Conservation (phyloP, 441 rosid genomes). For the Arabidopsis lyrata region DNA sequence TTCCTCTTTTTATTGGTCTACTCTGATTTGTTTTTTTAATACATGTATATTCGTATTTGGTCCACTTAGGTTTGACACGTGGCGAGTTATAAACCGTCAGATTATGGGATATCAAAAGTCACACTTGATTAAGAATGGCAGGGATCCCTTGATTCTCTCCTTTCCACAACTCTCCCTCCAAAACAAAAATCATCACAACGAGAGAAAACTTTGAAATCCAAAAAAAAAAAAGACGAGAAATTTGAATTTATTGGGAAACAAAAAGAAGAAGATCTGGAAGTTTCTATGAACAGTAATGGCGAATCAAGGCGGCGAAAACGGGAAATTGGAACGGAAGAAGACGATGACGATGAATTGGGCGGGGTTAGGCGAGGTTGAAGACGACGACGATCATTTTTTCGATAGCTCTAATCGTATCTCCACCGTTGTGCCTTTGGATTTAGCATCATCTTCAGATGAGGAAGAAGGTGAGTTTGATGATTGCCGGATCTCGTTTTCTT, state of each 20-base stretch:
- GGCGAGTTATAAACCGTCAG: slow-evolving; percentile 19
- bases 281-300: slow-evolving; percentile 48
- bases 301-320: slow-evolving; percentile 24
- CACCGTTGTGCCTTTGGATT: slow-evolving; percentile 51
- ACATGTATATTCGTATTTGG: too few relatives aligned
- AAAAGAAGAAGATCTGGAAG: neutral
- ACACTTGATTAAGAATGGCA: slow-evolving; percentile 15
- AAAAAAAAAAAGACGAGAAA: neutral
- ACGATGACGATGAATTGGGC: slow-evolving; percentile 84
- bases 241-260: neutral
- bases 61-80: slow-evolving; percentile 1
- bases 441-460: slow-evolving; percentile 72
- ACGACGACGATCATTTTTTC: slow-evolving; percentile 64
- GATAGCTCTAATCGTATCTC: slow-evolving; percentile 68
- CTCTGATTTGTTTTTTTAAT: too few relatives aligned
- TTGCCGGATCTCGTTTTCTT: slow-evolving; percentile 67
- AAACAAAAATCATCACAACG: slow-evolving; percentile 21
- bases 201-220: neutral
- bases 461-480: slow-evolving; percentile 74
- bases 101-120: neutral
- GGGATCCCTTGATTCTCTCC: slow-evolving; percentile 41
- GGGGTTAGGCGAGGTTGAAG: slow-evolving; percentile 66
- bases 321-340: slow-evolving; percentile 55
- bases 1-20: too few relatives aligned
- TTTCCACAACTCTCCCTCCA: slow-evolving; percentile 41